phyloP scores from a whole-genome alignment of 192 early-diverging fungal genomes.

The Globomyces pollinis-pini region DNA sequence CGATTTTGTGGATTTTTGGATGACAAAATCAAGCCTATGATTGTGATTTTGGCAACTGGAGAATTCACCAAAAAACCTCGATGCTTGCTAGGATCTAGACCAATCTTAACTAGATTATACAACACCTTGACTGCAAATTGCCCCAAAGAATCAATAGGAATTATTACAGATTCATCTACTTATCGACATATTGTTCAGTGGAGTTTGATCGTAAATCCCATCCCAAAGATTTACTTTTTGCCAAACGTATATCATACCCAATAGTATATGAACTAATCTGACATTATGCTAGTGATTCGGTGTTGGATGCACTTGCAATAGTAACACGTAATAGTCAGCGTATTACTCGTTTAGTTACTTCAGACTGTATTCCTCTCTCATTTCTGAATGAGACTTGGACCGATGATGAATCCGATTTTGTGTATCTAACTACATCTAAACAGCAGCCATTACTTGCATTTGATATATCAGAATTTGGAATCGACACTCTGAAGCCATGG shows the following conservation, averaged over 20 bases:
- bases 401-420: neutral
- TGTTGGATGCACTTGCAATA: neutral
- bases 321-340: no score
- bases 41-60: constrained; percentile 1
- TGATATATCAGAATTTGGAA: neutral
- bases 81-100: no score
- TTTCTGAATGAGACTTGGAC: neutral
- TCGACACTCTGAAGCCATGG: neutral
- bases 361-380: neutral
- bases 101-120: neutral
- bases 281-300: neutral
- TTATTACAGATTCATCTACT: neutral
- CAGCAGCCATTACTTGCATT: neutral
- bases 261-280: neutral
- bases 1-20: no score
- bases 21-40: neutral
- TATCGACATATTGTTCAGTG: constrained; percentile 1
- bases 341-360: neutral
- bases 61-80: neutral
- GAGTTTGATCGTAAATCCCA: no score
- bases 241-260: neutral
- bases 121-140: neutral
- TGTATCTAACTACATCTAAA: neutral
- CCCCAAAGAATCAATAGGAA: neutral
- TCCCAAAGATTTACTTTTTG: no score